Evolutionary conservation across 306 rosid species (phyloP), one percentile per base, ranked within the genome.

Genomic region (Citrullus mucosospermus): DNA sequence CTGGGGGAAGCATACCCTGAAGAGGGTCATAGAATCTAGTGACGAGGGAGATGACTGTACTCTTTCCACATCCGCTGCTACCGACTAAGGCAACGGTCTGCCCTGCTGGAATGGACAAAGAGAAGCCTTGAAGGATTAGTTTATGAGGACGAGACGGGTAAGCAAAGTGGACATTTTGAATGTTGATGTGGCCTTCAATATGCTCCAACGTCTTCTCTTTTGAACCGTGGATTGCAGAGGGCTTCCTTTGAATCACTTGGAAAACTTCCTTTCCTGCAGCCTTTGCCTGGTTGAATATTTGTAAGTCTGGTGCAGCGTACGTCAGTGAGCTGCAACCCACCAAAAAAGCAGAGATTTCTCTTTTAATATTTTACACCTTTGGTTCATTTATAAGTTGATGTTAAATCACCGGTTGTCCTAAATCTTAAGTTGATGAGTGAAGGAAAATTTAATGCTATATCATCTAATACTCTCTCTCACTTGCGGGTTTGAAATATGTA

Each of bases 61-160:
- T 93, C 84, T 93, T 93, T 83, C 98, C 98, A 61, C 98, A 93
- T n/a, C 98, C 98, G 41, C 98, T 93, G 79, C 91, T 82, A 50
- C 98, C 98, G 20, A 93, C 98, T 51, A 93, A 83, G 78, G 98
- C 97, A 25, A 87, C 77, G 17, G 96, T 87, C 82, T 88, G 87
- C 82, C 96, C 97, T 46, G 93, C 89, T 51, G 97, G 87, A 78
- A 93, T 93, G 36, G 93, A 85, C 84, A 93, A 59, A 8, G 93
- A 86, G 66, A 93, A 87, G 55, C 88, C 96, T 72, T 81, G 85
- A 79, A 93, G 96, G 76, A 91, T 84, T 48, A 80, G 50, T 79
- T 87, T 91, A 80, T 86, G 92, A 12, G 91, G 92, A 44, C 96
- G 83, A 38, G 98, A 91, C 0, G 98, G 97, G 79, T 93, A 91